Evolutionary conservation across 768 basidiomycete genomes (phyloP), one percentile per base, ranked within the genome.

Genomic region (Fomitopsis serialis): DNA sequence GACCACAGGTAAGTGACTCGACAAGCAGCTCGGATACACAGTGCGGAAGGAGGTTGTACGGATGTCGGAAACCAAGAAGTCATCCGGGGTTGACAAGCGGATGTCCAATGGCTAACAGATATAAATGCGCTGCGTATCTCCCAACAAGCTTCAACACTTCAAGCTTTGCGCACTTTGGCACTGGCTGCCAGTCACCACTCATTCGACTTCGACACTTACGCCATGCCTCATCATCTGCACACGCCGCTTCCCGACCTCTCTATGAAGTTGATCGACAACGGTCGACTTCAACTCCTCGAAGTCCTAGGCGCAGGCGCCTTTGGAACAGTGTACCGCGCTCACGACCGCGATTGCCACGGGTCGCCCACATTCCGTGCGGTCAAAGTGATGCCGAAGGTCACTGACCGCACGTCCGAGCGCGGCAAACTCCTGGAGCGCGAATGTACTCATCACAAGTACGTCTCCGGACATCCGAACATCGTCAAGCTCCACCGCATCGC

Each of bases 241-340:
- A 42, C 46, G 25, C 11, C 42, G 36, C 43, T 61, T 9, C 58
- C 56, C 44, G 48, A 61, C 52, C 40, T 64, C 52, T 54, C 58
- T 13, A 37, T 53, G 43, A 43, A 42, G 45, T 22, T 80, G 64
- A 87, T 98, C 74, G 92, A 94, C 76, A 75, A 79, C 51, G 85
- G 82, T 58, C 75, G 81, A 49, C 80, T 98, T 57, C 81, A 92
- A 66, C 83, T 98, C 54, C 78, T 89, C 60, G 81, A 88, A 59
- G 78, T 91, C 56, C 80, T 99, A 47, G 96, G 96, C 32, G 78
- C 86, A 19, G 96, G 96, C 11, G 92, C 92, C 21, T 98, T 94
- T 66, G 96, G 96, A 45, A 84, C 92, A 58, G 94, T 98, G 8
- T 97, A 96, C 68, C 85, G 87, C 49, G 94, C 90, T 17, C 75